phyloP scores from a whole-genome alignment of 2,329 filamentous ascomycete genomes.

The Dryadomyces sulphureus region DNA sequence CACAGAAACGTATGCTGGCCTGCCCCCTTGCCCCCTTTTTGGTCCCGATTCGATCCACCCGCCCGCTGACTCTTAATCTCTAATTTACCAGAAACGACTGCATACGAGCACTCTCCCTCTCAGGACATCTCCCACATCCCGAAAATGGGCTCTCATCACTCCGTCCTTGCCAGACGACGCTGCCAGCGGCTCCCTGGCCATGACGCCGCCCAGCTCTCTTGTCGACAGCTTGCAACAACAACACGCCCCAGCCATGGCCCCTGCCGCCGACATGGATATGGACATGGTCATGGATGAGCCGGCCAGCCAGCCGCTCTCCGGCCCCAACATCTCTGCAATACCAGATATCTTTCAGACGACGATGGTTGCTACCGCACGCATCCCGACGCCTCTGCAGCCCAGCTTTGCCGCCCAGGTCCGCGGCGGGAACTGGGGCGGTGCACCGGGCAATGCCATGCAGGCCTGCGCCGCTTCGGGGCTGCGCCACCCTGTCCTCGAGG shows the following conservation, averaged over 20 bases:
- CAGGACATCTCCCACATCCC: conserved; percentile 27
- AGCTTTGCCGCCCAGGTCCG: conserved; percentile 40
- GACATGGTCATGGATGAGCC: conserved; percentile 33
- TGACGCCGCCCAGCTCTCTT: conserved; percentile 25
- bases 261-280: conserved; percentile 26
- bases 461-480: neutral
- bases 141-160: conserved; percentile 18
- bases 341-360: conserved; percentile 14
- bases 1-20: conserved; percentile 30
- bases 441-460: conserved; percentile 18
- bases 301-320: conserved; percentile 8
- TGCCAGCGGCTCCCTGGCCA: conserved; percentile 14
- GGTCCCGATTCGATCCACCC: neutral
- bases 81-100: conserved; percentile 32
- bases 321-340: conserved; percentile 12
- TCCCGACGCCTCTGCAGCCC: conserved; percentile 46
- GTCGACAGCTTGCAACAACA: conserved; percentile 14
- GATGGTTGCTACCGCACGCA: conserved; percentile 29
- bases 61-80: conserved; percentile 3
- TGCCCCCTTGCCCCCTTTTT: neutral
- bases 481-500: neutral
- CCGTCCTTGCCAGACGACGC: conserved; percentile 8
- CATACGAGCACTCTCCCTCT: conserved; percentile 31
- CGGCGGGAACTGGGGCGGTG: conserved; percentile 31
- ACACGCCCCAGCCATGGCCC: conserved; percentile 4